Evolutionary conservation across 2,329 filamentous ascomycete genomes (phyloP).

Genomic region (Catunica adiposa): DNA sequence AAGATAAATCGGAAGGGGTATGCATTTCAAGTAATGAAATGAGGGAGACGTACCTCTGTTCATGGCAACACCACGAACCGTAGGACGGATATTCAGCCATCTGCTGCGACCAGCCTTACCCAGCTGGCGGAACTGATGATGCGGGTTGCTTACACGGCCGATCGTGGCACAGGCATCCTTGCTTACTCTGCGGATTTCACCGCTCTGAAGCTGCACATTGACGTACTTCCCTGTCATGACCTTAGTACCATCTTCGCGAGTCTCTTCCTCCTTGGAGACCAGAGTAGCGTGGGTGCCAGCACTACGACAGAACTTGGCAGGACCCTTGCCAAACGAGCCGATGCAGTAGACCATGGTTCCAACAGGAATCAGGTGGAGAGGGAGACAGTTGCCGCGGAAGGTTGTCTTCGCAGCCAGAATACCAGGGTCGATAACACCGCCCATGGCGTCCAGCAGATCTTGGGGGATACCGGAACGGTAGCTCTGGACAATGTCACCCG

Average conservation of each 20-base stretch:
- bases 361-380: conserved; percentile 86
- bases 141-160: conserved; percentile 81
- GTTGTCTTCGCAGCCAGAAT: conserved; percentile 89
- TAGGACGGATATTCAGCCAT: conserved; percentile 88
- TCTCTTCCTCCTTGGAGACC: conserved; percentile 72
- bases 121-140: conserved; percentile 76
- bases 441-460: conserved; percentile 79
- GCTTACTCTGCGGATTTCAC: conserved; percentile 76
- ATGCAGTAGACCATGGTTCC: conserved; percentile 89
- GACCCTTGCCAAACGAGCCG: conserved; percentile 54
- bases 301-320: conserved; percentile 83
- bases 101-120: conserved; percentile 89
- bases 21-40: background rate
- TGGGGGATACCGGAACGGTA: conserved; percentile 79
- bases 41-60: conserved; percentile 54
- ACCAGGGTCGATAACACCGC: conserved; percentile 82
- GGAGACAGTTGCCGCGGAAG: conserved; percentile 85
- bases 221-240: conserved; percentile 61
- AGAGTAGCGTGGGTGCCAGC: conserved; percentile 85
- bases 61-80: conserved; percentile 95
- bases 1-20: background rate
- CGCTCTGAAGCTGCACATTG: conserved; percentile 74
- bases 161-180: conserved; percentile 90
- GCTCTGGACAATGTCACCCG: conserved; percentile 82
- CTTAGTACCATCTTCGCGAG: conserved; percentile 39